These are phyloP conservation scores for Fusarium sp. DNA, from an alignment of 2,329 filamentous ascomycete species.

Conservation along the genomic window DNA sequence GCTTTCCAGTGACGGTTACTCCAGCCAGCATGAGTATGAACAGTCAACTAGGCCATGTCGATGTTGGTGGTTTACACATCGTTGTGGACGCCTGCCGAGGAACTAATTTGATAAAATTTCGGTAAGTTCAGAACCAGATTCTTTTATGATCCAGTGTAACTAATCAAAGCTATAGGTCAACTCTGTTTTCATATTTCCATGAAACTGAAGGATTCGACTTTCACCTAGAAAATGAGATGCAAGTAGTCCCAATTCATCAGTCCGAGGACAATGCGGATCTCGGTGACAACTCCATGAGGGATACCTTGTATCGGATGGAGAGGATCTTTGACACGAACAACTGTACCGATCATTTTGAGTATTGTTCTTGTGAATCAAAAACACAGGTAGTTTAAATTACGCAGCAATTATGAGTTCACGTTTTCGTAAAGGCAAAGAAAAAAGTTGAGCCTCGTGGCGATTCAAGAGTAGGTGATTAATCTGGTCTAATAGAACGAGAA, in stretches of 20 bases:
- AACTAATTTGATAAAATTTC: constrained; percentile 29
- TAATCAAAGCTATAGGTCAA: constrained; percentile 29
- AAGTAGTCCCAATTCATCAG: background rate
- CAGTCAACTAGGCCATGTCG: constrained; percentile 22
- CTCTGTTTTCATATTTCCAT: constrained; percentile 31
- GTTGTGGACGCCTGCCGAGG: constrained; percentile 24
- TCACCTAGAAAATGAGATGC: constrained; percentile 7
- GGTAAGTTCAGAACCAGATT: constrained; percentile 14
- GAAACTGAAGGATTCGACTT: constrained; percentile 19
- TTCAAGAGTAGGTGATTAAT: background rate
- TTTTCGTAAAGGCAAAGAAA: background rate
- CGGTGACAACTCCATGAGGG: background rate
- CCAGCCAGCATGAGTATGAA: constrained; percentile 29
- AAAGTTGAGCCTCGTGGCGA: background rate
- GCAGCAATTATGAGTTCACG: too few relatives aligned
- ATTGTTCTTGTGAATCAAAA: constrained; percentile 26
- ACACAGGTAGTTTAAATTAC: background rate
- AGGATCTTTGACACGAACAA: constrained; percentile 9
- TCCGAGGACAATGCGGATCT: background rate
- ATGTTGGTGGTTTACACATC: constrained; percentile 32
- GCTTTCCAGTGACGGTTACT: constrained; percentile 18
- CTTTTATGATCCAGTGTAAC: background rate
- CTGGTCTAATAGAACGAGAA: background rate
- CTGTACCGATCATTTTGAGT: constrained; percentile 23
- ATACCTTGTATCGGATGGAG: background rate